Conservation (phyloP, 345 rosid species). For the Rhodamnia rubescens region DNA sequence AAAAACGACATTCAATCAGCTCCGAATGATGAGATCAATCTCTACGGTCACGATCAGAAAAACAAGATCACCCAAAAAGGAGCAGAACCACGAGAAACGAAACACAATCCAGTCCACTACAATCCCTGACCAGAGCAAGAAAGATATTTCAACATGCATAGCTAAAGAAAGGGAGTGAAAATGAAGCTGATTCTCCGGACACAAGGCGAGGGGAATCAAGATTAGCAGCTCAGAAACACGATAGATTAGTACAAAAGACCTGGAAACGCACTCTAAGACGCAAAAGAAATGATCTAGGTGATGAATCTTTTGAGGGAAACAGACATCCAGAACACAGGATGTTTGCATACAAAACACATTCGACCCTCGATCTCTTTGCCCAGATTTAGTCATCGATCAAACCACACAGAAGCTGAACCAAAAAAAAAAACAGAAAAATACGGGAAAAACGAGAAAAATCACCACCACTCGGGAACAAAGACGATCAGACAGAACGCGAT, state of each 20-base stretch:
- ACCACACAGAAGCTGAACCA: background rate
- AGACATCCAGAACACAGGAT: background rate
- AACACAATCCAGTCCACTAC: background rate
- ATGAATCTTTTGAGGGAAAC: background rate
- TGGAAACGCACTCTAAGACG: background rate
- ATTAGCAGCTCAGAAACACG: background rate
- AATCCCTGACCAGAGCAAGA: background rate
- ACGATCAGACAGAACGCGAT: background rate
- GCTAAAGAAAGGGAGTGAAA: background rate
- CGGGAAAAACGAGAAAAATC: background rate
- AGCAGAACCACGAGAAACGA: background rate
- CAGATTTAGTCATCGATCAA: background rate
- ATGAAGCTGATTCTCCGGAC: background rate
- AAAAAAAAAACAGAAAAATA: background rate
- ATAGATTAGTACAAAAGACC: background rate
- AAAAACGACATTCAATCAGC: background rate
- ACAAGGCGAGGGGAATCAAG: background rate
- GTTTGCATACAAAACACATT: background rate
- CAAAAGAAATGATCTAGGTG: background rate
- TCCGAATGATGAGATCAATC: background rate
- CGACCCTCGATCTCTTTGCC: background rate
- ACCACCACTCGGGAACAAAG: background rate
- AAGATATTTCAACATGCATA: background rate
- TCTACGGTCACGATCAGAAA: background rate
- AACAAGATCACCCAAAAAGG: background rate